Base-by-base conservation (phyloP, 2,329 filamentous ascomycete genomes). In the Fusarium redolens region DNA sequence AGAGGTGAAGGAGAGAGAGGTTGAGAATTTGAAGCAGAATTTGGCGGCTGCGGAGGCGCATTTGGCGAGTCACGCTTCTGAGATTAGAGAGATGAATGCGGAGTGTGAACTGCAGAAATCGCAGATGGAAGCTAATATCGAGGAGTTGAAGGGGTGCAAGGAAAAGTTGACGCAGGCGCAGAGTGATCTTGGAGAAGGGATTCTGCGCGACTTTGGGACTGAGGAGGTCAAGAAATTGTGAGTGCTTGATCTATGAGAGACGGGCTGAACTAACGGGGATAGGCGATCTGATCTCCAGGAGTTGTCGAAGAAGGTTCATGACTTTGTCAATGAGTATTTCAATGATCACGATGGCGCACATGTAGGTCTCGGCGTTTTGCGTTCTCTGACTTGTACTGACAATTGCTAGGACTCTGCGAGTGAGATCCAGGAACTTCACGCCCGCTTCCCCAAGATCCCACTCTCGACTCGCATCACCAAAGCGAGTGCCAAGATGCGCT, bases 1-100 rank as follows among this genome's bases (percentile, higher is more conserved):
- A 8, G 82, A 85, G 55, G 57, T 59, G n/a, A 76, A 68, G 44
- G 41, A 68, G 15, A 84, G 85, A 48, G 85, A 86, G 50, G 84
- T 85, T 37, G 84, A 85, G 67, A 85, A 85, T 65, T 56, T 79
- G 51, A 75, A 68, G 52, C 58, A 68, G 57, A 65, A 43, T 10
- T 31, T 79, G 50, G 52, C 71, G 12, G 55, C 69, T 4, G 61
- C 71, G 1, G 72, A 78, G 22, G 60, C 61, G 17, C 60, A 74
- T 52, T 70, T 69, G 7, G 70, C 69, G 35, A 69, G 56, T 2
- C 73, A 75, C 3, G 61, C 60, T 6, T 69, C 63, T 10, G 76
- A 78, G 65, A 75, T 78, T 20, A 69, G 74, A 28, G 75, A 78
- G 55, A 75, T 78, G 71, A 75, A 71, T n/a, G 57, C 73, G 2